Evolutionary conservation across 2,329 filamentous ascomycete species (phyloP), one percentile per base, ranked within the genome.

Genomic region (Didymella keratinophila): DNA sequence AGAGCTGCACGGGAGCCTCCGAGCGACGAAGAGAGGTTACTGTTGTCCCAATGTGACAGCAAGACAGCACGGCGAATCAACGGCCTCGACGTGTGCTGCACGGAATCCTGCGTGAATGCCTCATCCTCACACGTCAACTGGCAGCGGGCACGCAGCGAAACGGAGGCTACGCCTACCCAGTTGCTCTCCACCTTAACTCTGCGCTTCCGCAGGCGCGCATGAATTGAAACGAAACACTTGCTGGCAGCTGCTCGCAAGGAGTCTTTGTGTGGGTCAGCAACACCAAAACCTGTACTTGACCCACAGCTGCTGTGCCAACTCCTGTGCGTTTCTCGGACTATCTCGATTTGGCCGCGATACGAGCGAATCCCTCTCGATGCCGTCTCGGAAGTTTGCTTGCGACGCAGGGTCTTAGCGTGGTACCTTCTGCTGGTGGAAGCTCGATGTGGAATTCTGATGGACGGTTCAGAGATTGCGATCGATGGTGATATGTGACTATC

Each of bases 381-480:
- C 25, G 23, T n/a, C 21, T 53, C 51, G 42, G 51, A 52, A 41
- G 30, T 30, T 46, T 46, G 42, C n/a, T 28, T 28, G 21, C 21
- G 32, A 50, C 21, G 54, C 54, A 56, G 54, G 54, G 54, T 56
- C 37, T 42, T 12, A 39, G 36, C 36, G 9, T 25, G 32, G 42
- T 4, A n/a, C 16, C 42, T 41, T 30, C 27, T 53, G 42, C 42
- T 32, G 30, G 28, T 52, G 32, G n/a, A 10, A 11, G 41, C 46
- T 49, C 53, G 32, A 44, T 51, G 32, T 21, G 41, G 53, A 8
- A 41, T 20, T 44, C 27, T 54, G 25, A 18, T 41, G 20, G 12
- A 28, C 36, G 23, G 32, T 43, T 18, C 12, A 36, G 49, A 52
- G 44, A 58, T 58, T 58, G 43, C 34, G 55, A 52, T 58, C 46